Evolutionary conservation across 257 asterid species (phyloP), one percentile per base, ranked within the genome.

Genomic region (Jacaranda copaia): DNA sequence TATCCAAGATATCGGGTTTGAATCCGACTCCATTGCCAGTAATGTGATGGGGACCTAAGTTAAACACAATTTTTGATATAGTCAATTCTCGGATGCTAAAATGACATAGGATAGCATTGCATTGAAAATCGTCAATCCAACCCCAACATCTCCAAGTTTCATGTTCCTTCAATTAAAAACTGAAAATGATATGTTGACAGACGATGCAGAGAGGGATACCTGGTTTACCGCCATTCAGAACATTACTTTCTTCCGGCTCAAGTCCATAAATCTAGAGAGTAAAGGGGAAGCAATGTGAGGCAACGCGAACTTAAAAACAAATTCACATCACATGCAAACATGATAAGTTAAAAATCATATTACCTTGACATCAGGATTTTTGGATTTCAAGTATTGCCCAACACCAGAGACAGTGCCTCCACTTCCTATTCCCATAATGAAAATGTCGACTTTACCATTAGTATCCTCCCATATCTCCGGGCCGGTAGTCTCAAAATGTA

Each of bases 21-120:
- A 95, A 95, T 65, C 99, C 99, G n/a, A 93, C 98, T 63, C 99
- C 99, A 71, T 91, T 95, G n/a, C 99, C 99, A 7, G 97, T 95
- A 16, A 95, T 95, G n/a, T 93, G 90, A 81, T 95, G 99, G 76
- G 99, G 99, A 72, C 99, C 98, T 95, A 79, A 10, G 70, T 10
- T 15, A 4, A 49, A 19, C 62, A 42, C 4, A 52, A 43, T 77
- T 80, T 62, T 43, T 76, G 46, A 45, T n/a, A 3, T 70, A 16
- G 6, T n/a, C 51, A 39, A 40, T 40, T 9, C 10, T 39, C 0
- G 13, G 48, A 39, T 39, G 10, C 48, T 11, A 40, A n/a, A 42
- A 65, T 7, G 46, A 19, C 60, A 55, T 55, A 55, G 60, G 25
- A n/a, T 6, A n/a, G 5, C 20, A 10, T 45, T 45, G 51, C 51